Evolutionary conservation across 2,329 filamentous ascomycete genomes (phyloP), one percentile per base, ranked within the genome.

Genomic region (Neospermospora avenae): DNA sequence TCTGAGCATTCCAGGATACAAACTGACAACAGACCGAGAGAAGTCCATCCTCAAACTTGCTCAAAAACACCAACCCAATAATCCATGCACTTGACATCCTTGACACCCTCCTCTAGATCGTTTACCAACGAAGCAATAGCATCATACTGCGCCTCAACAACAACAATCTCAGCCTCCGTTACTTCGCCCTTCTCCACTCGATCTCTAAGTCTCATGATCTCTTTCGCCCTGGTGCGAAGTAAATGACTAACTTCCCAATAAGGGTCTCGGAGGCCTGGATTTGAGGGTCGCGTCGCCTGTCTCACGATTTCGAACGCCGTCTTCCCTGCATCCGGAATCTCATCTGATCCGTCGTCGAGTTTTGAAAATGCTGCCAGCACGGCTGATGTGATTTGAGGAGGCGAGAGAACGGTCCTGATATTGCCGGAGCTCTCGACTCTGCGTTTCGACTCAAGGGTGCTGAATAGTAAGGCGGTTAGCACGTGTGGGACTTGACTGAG

Each of bases 381-480:
- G 4, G 76, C 64, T 3, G 69, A 65, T 6, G 66, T 74, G 35
- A 84, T 76, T 18, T 68, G 71, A 13, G 61, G 64, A 14, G 80
- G 81, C 7, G 74, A 73, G 14, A 83, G 59, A 6, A 77, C 71
- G 8, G 75, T 79, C 53, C 78, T 75, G 11, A 85, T 75, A 66
- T 85, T 84, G 8, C 74, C 75, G 0, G 55, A 60, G 56, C 75
- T 78, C 0, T 70, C 61, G 3, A 18, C 39, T 3, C n/a, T 7
- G 34, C 74, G 71, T 73, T 75, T 75, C 2, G 71, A 74, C 66
- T 83, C 80, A 1, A 81, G 66, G 3, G 73, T 68, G 0, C 74
- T 77, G 37, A 76, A 71, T 0, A 80, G 70, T 20, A 84, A 67
- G 2, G 77, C 76, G n/a, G 81, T 79, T 1, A 84, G 71, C 6